Base-by-base conservation (phyloP, 371 early-diverging fungal genomes). In the Mortierella sp. region DNA sequence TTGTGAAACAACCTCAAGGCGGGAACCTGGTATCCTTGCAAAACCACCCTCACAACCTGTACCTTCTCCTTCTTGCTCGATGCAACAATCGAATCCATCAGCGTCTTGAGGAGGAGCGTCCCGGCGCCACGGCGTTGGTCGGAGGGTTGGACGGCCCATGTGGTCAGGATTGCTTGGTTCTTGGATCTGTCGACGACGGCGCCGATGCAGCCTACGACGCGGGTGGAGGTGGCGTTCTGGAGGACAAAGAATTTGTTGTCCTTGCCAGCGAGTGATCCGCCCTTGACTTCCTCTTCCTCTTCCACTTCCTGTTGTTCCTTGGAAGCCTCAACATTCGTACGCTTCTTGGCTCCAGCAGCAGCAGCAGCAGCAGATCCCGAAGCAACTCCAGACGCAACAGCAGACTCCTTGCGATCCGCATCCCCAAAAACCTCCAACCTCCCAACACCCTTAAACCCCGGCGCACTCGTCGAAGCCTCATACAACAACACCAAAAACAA, bases 221-320 rank as follows among this genome's bases (percentile, higher is more conserved):
- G 46, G 8, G 16, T 46, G 21, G 59, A 59, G 9, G 26, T 11
- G 31, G 57, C 10, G 40, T 77, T 73, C 26, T 77, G 74, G 40
- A 82, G 69, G 37, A 82, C 82, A 73, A 78, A 82, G 75, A 77
- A 82, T 72, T 31, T 10, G 53, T 77, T 78, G 34, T 78, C 82
- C 59, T 82, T 76, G 21, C 69, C 44, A 3, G 61, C 37, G 5
- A 44, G n/a, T 37, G 77, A 50, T 57, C 50, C 59, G 11, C 51
- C 69, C 51, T 31, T 28, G 40, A 61, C 75, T 26, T 72, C 71
- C 4, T 55, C 43, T 40, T 37, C 57, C 69, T 54, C 54, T 13
- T 55, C 51, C 16, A n/a, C 69, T 11, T 28, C 54, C 11, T 37
- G 69, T 50, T 31, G 64, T 10, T 31, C 59, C 50, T 72, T 51